phyloP scores from a whole-genome alignment of 768 basidiomycete genomes.

The Agrocybe pediades region DNA sequence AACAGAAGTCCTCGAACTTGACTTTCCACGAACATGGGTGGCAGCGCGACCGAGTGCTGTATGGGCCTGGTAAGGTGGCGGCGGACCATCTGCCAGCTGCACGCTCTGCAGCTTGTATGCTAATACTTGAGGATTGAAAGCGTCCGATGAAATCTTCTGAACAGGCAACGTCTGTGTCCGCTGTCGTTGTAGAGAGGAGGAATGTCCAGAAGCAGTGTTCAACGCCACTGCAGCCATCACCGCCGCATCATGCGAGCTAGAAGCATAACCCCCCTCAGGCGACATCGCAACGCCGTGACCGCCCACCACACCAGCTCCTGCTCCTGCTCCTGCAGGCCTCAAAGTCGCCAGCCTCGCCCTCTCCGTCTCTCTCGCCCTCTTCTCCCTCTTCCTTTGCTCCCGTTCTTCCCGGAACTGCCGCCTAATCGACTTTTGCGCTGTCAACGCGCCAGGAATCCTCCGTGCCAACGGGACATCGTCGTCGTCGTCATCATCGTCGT shows the following conservation, averaged over 20 bases:
- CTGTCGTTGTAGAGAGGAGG: constrained; percentile 33
- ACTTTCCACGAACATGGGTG: constrained; percentile 12
- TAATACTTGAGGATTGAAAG: constrained; percentile 60
- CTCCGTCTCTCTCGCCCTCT: constrained; percentile 31
- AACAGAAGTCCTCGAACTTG: constrained; percentile 15
- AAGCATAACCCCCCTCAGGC: not conserved
- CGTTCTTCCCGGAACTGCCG: constrained; percentile 70
- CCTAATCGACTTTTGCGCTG: constrained; percentile 80
- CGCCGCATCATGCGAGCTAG: constrained; percentile 41
- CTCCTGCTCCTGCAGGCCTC: constrained; percentile 38
- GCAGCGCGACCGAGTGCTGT: constrained; percentile 1
- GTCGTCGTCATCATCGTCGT: constrained; percentile 43
- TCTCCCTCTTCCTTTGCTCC: constrained; percentile 54
- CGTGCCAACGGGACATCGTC: constrained; percentile 87
- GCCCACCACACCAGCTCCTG: constrained; percentile 10
- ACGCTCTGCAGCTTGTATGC: constrained; percentile 57
- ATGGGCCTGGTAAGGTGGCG: constrained; percentile 4
- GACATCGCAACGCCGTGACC: constrained; percentile 1
- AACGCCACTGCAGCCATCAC: constrained; percentile 32
- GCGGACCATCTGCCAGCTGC: constrained; percentile 29
- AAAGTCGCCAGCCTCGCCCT: constrained; percentile 34
- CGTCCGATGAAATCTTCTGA: constrained; percentile 15
- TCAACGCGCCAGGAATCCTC: constrained; percentile 80
- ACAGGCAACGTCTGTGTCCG: constrained; percentile 48
- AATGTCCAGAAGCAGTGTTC: constrained; percentile 17